Base-by-base conservation (phyloP, 345 rosid genomes). In the Excoecaria agallocha region DNA sequence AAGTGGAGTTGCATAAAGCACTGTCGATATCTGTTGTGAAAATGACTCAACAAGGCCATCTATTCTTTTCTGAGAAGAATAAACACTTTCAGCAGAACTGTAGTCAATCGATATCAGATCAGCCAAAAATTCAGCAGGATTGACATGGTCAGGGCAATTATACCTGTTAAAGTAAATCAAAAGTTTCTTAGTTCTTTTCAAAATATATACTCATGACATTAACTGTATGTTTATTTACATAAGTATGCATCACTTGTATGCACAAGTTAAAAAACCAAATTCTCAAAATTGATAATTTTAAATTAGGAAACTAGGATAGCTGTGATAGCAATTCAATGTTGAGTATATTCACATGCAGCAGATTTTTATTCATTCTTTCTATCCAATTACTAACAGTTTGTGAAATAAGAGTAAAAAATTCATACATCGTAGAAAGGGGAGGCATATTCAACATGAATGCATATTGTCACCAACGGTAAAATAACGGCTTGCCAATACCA, bases 71-170 rank as follows among this genome's bases (percentile, higher is more conserved):
- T 76, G 87, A 43, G 99, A 95, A 74, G 87, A 77, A 81, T 78
- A 81, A 54, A 87, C 94, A 85, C 90, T 90, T 59, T 91, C 98
- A 24, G 89, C 80, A 76, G 98, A 90, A 80, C 94, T 89, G 82
- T 92, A 93, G 82, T 95, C 99, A 66, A 91, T 52, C 46, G 99
- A 90, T 83, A 95, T 93, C 78, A 93, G 99, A 85, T 93, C 98
- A 79, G 99, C 99, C 82, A 92, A 85, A 84, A 95, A 95, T 84
- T 95, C 97, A 17, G 99, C 99, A 79, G 99, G 99, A 77, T 95
- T 95, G 71, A 87, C 90, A 50, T 89, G 98, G 74, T 86, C 98
- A 55, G 94, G 92, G 83, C 98, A 95, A 67, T 12, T 74, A 61
- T 89, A 91, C 87, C 99, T 95, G 94, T 83, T 68, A 72, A 70